Percentiles rank a stretch among this genome's conserved stretches.
Evolutionary conservation across 2,329 filamentous ascomycete species (phyloP).

Genomic region (Tolypocladium inflatum): DNA sequence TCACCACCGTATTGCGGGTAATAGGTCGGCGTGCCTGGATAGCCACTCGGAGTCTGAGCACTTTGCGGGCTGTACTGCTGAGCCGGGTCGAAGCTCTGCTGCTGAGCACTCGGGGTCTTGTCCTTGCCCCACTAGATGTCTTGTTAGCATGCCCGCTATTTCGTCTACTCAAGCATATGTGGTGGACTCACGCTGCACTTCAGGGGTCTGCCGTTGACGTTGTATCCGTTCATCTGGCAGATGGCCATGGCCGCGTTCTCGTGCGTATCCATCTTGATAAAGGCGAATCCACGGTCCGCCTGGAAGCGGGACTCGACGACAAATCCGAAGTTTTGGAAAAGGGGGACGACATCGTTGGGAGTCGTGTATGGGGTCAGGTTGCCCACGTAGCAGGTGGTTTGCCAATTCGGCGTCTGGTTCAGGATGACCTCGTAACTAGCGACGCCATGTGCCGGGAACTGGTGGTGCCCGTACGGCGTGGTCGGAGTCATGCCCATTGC

Average conservation of each 20-base stretch:
- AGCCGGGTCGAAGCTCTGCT: conserved; percentile 65
- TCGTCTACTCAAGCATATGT: neutral
- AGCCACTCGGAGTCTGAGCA: conserved; percentile 59
- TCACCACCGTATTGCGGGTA: conserved; percentile 90
- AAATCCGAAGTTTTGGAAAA: conserved; percentile 98
- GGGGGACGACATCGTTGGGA: conserved; percentile 89
- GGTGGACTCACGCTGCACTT: conserved; percentile 87
- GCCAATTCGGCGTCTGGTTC: conserved; percentile 90
- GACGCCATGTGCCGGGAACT: conserved; percentile 93
- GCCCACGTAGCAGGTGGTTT: conserved; percentile 96
- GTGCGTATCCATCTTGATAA: conserved; percentile 98
- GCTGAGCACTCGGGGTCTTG: conserved; percentile 66
- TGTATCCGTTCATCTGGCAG: conserved; percentile 95
- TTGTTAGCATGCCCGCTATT: conserved; percentile 16
- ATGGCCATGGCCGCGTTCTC: conserved; percentile 98
- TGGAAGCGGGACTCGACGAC: conserved; percentile 97
- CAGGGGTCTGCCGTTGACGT: conserved; percentile 89
- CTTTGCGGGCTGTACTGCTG: conserved; percentile 64
- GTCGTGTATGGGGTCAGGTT: conserved; percentile 97
- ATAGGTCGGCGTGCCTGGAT: conserved; percentile 73
- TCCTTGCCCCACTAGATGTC: conserved; percentile 88
- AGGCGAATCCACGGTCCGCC: conserved; percentile 93
- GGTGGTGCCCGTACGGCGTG: conserved; percentile 91
- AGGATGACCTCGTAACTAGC: conserved; percentile 98
- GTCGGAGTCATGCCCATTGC: conserved; percentile 98